Evolutionary conservation across 1,139 yeast species (phyloP).

Genomic region (Yamadazyma mexicana): DNA sequence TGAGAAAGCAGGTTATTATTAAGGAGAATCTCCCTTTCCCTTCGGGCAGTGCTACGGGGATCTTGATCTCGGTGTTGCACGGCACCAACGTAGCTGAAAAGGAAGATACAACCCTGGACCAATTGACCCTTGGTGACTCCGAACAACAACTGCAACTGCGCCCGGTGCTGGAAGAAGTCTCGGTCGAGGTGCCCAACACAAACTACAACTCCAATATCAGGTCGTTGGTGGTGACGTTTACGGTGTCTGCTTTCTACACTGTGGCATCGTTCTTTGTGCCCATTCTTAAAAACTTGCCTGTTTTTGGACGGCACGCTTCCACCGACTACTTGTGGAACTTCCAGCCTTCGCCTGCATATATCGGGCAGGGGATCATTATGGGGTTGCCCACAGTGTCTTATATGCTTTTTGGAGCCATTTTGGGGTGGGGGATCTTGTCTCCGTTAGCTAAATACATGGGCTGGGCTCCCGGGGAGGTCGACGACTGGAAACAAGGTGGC

Average conservation of each 20-base stretch:
- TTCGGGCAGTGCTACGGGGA: conserved; percentile 95
- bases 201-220: conserved; percentile 56
- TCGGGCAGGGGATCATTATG: conserved; percentile 98
- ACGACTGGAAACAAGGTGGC: conserved; percentile 90
- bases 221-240: conserved; percentile 60
- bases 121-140: not conserved
- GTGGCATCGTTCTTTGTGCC: conserved; percentile 73
- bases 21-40: conserved; percentile 89
- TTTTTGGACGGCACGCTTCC: conserved; percentile 72
- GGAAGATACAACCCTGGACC: not conserved
- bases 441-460: conserved; percentile 68
- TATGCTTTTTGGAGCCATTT: conserved; percentile 83
- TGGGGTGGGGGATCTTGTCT: conserved; percentile 91
- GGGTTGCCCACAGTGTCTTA: conserved; percentile 89
- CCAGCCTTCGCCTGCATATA: conserved; percentile 95
- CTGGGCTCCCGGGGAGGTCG: conserved; percentile 91
- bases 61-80: conserved; percentile 83
- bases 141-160: not conserved
- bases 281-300: conserved; percentile 61
- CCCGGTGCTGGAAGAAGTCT: not conserved
- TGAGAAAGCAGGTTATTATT: conserved; percentile 81
- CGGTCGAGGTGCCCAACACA: not conserved
- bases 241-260: conserved; percentile 72
- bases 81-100: conserved; percentile 59
- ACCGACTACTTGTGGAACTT: conserved; percentile 76